phyloP scores from a whole-genome alignment of 495 filamentous ascomycete species.

The Lentithecium fluviatile region DNA sequence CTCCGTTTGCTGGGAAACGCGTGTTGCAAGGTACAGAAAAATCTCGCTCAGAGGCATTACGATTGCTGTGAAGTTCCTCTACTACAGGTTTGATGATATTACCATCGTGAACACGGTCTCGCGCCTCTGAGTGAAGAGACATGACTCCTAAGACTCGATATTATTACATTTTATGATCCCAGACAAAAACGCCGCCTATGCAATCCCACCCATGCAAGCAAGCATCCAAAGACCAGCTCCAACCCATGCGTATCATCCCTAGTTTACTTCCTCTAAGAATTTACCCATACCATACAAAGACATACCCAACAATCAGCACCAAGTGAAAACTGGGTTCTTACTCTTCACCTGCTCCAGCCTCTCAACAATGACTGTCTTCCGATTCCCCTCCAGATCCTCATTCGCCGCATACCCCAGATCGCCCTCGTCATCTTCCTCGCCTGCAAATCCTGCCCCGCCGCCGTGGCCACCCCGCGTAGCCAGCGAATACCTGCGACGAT shows the following conservation, averaged over 20 bases:
- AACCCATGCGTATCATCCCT: not conserved
- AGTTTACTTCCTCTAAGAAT: not conserved
- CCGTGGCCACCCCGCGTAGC: slow-evolving; percentile 17
- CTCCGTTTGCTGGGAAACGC: too few relatives aligned
- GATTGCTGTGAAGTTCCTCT: too few relatives aligned
- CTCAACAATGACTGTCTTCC: slow-evolving; percentile 94
- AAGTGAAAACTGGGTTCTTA: slow-evolving; percentile 94
- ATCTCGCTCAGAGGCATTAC: too few relatives aligned
- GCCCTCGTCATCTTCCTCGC: slow-evolving; percentile 73
- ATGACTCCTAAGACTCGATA: not conserved
- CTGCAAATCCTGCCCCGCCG: slow-evolving; percentile 44
- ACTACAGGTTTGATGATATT: too few relatives aligned
- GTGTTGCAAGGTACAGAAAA: too few relatives aligned
- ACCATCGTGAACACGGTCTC: too few relatives aligned
- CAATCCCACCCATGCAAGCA: slow-evolving; percentile 10
- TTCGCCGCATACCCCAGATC: slow-evolving; percentile 93
- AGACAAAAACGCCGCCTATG: slow-evolving; percentile 12
- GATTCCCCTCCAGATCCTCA: slow-evolving; percentile 85
- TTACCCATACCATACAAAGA: not conserved
- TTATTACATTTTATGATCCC: not conserved
- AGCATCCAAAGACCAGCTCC: too few relatives aligned
- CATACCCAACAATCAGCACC: slow-evolving; percentile 63
- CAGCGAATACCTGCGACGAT: slow-evolving; percentile 39
- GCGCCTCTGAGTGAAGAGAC: too few relatives aligned
- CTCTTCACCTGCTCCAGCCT: slow-evolving; percentile 90